Evolutionary conservation across 225 moss, liverwort and hornwort species (phyloP).

Genomic region (Rhytidiadelphus loreus): DNA sequence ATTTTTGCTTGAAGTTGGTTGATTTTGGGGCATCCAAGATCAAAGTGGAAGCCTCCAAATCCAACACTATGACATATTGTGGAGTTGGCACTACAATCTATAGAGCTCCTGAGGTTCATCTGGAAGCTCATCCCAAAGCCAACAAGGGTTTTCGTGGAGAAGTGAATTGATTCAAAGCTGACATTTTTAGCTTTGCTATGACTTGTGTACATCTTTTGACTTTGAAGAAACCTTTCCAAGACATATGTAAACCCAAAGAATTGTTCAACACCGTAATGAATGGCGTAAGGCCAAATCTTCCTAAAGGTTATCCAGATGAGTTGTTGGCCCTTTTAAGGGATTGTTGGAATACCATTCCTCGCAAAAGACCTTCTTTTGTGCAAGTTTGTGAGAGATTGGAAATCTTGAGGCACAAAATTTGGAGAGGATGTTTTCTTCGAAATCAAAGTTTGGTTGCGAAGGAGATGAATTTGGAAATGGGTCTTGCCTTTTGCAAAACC

Average conservation of each 20-base stretch:
- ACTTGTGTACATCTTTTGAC: not conserved
- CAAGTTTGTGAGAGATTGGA: not conserved
- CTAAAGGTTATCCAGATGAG: not conserved
- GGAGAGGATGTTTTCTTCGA: not conserved
- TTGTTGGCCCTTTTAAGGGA: not conserved
- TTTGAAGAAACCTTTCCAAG: not conserved
- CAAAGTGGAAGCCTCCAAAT: not conserved
- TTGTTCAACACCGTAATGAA: not conserved
- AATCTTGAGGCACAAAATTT: not conserved
- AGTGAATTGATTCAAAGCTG: not conserved
- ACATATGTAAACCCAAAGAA: accelerated
- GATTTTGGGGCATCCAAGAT: not conserved
- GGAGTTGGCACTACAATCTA: not conserved
- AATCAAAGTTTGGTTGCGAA: not conserved
- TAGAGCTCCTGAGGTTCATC: not conserved
- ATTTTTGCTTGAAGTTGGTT: not conserved
- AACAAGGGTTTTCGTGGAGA: not conserved
- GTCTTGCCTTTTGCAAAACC: not conserved
- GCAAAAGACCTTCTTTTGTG: not conserved
- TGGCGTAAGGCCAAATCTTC: not conserved
- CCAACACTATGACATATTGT: not conserved
- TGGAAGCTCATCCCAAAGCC: too few species aligned
- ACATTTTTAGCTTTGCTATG: not conserved
- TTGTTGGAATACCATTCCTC: not conserved
- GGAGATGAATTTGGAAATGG: not conserved